phyloP scores from a whole-genome alignment of 192 early-diverging fungal species.

The Entomortierella beljakovae region DNA sequence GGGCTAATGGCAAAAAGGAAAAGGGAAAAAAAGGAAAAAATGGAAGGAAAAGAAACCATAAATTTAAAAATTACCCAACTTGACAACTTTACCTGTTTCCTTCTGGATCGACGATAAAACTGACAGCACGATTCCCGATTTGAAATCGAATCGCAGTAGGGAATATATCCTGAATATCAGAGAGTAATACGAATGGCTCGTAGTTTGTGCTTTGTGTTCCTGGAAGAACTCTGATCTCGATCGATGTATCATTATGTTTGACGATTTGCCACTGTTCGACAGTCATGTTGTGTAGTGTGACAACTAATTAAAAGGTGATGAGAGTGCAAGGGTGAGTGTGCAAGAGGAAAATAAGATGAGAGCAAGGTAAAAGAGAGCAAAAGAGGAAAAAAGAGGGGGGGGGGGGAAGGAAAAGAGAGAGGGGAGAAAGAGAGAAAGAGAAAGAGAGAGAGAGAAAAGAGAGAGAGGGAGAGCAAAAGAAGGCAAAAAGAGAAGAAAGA shows the following conservation, averaged over 20 bases:
- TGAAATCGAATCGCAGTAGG: not conserved
- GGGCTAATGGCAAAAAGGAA: too few species aligned
- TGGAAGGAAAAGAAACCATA: not conserved
- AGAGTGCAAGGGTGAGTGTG: not conserved
- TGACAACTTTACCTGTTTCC: not conserved
- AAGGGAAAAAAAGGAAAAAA: too few species aligned
- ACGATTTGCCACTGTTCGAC: too few species aligned
- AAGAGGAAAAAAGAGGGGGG: not conserved
- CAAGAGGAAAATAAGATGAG: too few species aligned
- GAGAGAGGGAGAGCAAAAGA: not conserved
- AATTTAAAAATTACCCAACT: not conserved
- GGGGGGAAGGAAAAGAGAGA: not conserved
- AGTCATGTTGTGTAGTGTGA: too few species aligned
- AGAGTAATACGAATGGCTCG: not conserved
- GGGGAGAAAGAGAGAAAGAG: not conserved
- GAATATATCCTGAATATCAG: conserved; percentile 9
- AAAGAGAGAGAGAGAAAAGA: not conserved
- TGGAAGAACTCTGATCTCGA: not conserved
- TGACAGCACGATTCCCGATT: not conserved
- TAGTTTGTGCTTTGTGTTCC: not conserved
- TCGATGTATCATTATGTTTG: too few species aligned
- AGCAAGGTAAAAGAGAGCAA: not conserved
- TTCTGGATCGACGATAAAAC: conserved; percentile 5
- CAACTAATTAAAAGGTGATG: too few species aligned
- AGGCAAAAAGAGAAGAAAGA: not conserved